Evolutionary conservation across 2,329 filamentous ascomycete genomes (phyloP).

Genomic region (Phaeosphaeriaceae sp.): DNA sequence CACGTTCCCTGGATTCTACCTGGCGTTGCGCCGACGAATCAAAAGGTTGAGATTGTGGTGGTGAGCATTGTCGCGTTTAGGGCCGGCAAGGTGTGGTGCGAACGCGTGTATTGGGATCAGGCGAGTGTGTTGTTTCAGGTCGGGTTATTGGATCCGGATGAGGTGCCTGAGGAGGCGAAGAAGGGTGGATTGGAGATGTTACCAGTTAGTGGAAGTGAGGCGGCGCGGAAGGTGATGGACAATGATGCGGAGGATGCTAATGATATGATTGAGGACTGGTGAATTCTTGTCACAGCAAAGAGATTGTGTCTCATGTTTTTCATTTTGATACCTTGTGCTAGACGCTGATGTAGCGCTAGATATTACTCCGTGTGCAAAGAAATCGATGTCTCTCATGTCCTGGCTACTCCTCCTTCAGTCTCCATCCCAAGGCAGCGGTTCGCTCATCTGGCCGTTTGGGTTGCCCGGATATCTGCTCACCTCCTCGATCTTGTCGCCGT

Average conservation of each 20-base stretch:
- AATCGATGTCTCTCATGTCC: background rate
- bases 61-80: slow-evolving; percentile 64
- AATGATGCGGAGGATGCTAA: slow-evolving; percentile 53
- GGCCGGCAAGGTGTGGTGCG: slow-evolving; percentile 61
- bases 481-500: background rate
- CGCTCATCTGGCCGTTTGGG: background rate
- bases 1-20: slow-evolving; percentile 67
- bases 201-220: slow-evolving; percentile 55
- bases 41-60: slow-evolving; percentile 63
- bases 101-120: slow-evolving; percentile 69
- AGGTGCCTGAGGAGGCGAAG: slow-evolving; percentile 57
- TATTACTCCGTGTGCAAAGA: background rate
- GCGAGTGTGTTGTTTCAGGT: slow-evolving; percentile 66
- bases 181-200: slow-evolving; percentile 55
- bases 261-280: slow-evolving; percentile 57
- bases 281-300: too few species aligned
- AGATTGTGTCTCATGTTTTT: background rate
- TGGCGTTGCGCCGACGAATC: slow-evolving; percentile 62
- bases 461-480: background rate
- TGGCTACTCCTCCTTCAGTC: background rate
- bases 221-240: slow-evolving; percentile 56
- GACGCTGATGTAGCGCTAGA: background rate
- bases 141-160: slow-evolving; percentile 63
- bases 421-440: background rate
- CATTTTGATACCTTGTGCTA: background rate